Base-by-base conservation (phyloP, 2,329 filamentous ascomycete species). In the Penicillium sclerotiorum region DNA sequence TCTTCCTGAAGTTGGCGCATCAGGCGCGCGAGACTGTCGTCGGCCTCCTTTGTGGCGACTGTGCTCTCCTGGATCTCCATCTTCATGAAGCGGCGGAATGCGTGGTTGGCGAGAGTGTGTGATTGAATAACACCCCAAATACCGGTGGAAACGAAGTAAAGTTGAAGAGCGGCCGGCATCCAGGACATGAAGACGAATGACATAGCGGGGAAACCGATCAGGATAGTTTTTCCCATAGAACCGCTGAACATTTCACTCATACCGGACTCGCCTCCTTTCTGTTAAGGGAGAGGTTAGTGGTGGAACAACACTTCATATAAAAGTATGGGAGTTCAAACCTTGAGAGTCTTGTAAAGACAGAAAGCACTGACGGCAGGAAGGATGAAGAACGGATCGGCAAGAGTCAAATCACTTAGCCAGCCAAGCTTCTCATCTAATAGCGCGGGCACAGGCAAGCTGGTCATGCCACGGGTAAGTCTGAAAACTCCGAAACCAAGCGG, bases 401-500 rank as follows among this genome's bases (percentile, higher is more conserved):
- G 66, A 0, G 90, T 86, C 55, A 99, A 72, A 68, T 97, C 88
- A 1, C 76, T 73, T 58, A 97, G 82, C 94, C 94, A 99, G 33
- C 85, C 73, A 28, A 85, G 73, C 2, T 89, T 86, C 25, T 88
- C 89, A 1, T 73, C 75, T 60, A 89, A 82, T 57, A 97, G 70
- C 1, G 84, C 86, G 0, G 93, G 93, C 5, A 96, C 90, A 4
- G 93, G 93, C 40, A 97, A 74, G 18, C 77, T 70, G 1, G 83
- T 72, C 88, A 96, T 95, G 58, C 80, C 85, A 45, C 83, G 80
- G 56, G 95, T 70, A 38, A 93, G 77, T 52, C 88, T 84, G 78
- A 93, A 97, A 52, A 88, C 85, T 61, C 91, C 90, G 69, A 85
- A 90, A 53, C 87, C 88, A 56, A 95, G 77, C 5, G 91, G 85